Conservation (phyloP, 352 stramenopile species). For the Phytopythium boreale region DNA sequence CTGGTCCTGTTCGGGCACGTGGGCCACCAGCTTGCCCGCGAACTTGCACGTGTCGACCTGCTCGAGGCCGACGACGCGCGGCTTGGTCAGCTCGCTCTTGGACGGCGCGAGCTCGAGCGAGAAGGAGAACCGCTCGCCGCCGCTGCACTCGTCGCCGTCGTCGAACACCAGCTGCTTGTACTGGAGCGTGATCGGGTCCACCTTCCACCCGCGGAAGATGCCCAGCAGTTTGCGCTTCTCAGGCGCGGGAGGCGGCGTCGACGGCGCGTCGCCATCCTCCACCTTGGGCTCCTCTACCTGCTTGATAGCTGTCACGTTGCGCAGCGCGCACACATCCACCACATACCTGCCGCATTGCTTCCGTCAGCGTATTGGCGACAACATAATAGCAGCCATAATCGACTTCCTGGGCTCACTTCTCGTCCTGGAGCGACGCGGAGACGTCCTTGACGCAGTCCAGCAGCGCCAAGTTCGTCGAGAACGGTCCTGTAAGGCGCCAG, state of each 20-base stretch:
- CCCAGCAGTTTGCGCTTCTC: slow-evolving; percentile 49
- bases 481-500: slow-evolving; percentile 23
- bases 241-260: neutral
- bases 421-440: slow-evolving; percentile 31
- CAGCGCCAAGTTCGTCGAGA: slow-evolving; percentile 24
- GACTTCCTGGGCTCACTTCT: slow-evolving; percentile 28
- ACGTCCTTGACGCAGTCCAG: slow-evolving; percentile 45
- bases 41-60: slow-evolving; percentile 59
- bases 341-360: slow-evolving; percentile 29
- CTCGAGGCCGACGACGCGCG: slow-evolving; percentile 51
- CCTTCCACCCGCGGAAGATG: slow-evolving; percentile 74
- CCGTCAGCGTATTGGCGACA: neutral
- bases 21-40: slow-evolving; percentile 41
- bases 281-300: slow-evolving; percentile 3
- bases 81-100: slow-evolving; percentile 28
- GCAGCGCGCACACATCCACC: slow-evolving; percentile 59
- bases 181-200: slow-evolving; percentile 70
- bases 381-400: neutral
- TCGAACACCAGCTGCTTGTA: slow-evolving; percentile 84
- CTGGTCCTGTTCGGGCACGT: slow-evolving; percentile 39
- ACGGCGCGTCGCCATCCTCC: neutral
- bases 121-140: slow-evolving; percentile 38
- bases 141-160: slow-evolving; percentile 64
- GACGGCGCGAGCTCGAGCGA: slow-evolving; percentile 52
- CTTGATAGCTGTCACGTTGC: slow-evolving; percentile 55